These are phyloP conservation scores for Ophiocordyceps camponoti-saundersi DNA, from an alignment of 2,329 filamentous ascomycete species.

Conservation along the genomic window DNA sequence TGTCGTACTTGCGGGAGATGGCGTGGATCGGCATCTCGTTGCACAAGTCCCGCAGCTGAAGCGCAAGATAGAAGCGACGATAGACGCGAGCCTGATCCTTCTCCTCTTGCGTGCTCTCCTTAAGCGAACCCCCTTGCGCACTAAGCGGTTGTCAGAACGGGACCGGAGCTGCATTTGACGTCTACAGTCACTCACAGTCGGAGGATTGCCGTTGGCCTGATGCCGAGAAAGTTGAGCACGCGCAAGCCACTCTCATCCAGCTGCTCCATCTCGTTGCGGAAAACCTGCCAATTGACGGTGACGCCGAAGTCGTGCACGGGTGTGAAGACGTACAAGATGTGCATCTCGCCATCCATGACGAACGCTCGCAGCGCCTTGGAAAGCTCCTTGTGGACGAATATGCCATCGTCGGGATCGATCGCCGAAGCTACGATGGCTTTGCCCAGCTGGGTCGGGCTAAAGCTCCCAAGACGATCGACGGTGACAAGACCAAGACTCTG, in stretches of 20 bases:
- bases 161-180: conserved; percentile 5
- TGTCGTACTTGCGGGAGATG: conserved; percentile 54
- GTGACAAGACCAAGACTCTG: conserved; percentile 36
- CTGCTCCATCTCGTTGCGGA: conserved; percentile 51
- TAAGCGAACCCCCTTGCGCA: conserved; percentile 48
- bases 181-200: conserved; percentile 33
- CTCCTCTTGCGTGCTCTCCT: conserved; percentile 44
- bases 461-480: conserved; percentile 30
- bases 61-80: conserved; percentile 54
- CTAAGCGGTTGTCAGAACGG: conserved; percentile 18
- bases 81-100: conserved; percentile 46
- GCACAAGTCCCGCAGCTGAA: conserved; percentile 64
- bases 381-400: conserved; percentile 56
- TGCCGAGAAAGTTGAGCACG: conserved; percentile 49
- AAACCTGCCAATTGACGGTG: conserved; percentile 54
- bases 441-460: conserved; percentile 46
- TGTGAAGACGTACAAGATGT: conserved; percentile 62
- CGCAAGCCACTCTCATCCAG: conserved; percentile 57
- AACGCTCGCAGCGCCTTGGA: conserved; percentile 51
- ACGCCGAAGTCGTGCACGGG: conserved; percentile 43
- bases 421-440: conserved; percentile 56
- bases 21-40: conserved; percentile 57
- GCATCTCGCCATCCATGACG: conserved; percentile 69
- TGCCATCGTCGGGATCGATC: conserved; percentile 56
- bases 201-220: conserved; percentile 51